Conservation (phyloP, 257 asterid genomes). For the Avicennia marina region DNA sequence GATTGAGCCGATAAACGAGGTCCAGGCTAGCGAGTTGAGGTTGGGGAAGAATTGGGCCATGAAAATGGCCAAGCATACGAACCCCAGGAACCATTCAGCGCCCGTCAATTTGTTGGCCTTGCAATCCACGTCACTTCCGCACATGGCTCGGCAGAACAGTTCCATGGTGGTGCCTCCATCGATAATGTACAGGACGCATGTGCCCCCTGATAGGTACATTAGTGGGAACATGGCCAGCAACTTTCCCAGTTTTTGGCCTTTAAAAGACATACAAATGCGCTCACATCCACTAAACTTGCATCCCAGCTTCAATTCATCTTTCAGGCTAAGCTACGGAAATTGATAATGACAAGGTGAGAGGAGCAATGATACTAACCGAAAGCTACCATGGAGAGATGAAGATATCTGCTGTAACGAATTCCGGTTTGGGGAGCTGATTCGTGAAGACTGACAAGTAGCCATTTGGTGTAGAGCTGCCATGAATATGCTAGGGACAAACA, state of each 20-base stretch:
- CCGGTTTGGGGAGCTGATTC: constrained; percentile 38
- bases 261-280: neutral
- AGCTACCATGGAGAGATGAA: constrained; percentile 47
- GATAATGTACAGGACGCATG: constrained; percentile 49
- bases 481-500: constrained; percentile 26
- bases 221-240: constrained; percentile 54
- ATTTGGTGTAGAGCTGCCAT: constrained; percentile 70
- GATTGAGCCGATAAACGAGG: constrained; percentile 48
- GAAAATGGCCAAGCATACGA: constrained; percentile 44
- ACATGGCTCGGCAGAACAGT: constrained; percentile 23
- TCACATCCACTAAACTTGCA: neutral
- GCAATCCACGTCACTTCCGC: constrained; percentile 21
- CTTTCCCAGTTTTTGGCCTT: constrained; percentile 65
- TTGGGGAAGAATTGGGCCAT: constrained; percentile 52
- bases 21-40: constrained; percentile 41
- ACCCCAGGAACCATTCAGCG: constrained; percentile 53
- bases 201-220: constrained; percentile 61
- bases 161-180: constrained; percentile 47
- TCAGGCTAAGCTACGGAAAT: no score
- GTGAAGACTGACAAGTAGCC: constrained; percentile 60
- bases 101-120: constrained; percentile 24
- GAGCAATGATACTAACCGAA: constrained; percentile 62
- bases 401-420: constrained; percentile 62
- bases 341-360: no score
- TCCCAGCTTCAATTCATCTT: no score